Base-by-base conservation (phyloP, 140 eudicot species). In the Bidens hawaiensis region DNA sequence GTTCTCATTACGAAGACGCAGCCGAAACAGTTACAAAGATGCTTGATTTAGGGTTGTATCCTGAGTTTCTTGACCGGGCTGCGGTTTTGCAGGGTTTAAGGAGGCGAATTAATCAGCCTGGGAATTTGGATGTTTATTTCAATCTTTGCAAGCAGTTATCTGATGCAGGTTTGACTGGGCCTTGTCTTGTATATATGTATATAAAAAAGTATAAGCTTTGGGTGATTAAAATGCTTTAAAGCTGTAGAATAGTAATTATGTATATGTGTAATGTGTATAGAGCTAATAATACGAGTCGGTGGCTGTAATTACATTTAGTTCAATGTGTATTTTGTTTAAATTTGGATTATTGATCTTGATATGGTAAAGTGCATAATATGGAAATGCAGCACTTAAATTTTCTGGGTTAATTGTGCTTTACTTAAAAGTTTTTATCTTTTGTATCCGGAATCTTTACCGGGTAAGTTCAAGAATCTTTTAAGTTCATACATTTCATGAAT, bases 11-110 rank as follows among this genome's bases (percentile, higher is more conserved):
- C 40, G 72, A 67, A 19, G 74, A 82, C 70, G 96, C 98, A 30
- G 96, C 96, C 10, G 96, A 91, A 74, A 75, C 88, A 5, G 81
- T 86, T 0, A 50, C 67, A 14, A 87, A 75, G 65, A 91, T 91
- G 95, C 86, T 91, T 9, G 82, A 87, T 59, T 60, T 71, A 72
- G 98, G 96, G 8, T 38, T 91, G 65, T 65, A 27, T 7, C 98
- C 96, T 0, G 96, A 87, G 59, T 80, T 75, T 59, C 53, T 82
- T 56, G 96, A 91, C 40, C 53, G 98, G 59, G 90, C 78, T 21
- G 98, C 96, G 6, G 95, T 87, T 61, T 65, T 91, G 56, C 91
- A 80, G 76, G 98, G 96, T 40, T 69, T 91, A 4, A 78, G 96
- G 59, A 71, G 75, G 60, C 72, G 82, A 54, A 78, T 84, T 30